Evolutionary conservation across 352 stramenopile genomes (phyloP).

Genomic region (Globisporangium takayamanum): DNA sequence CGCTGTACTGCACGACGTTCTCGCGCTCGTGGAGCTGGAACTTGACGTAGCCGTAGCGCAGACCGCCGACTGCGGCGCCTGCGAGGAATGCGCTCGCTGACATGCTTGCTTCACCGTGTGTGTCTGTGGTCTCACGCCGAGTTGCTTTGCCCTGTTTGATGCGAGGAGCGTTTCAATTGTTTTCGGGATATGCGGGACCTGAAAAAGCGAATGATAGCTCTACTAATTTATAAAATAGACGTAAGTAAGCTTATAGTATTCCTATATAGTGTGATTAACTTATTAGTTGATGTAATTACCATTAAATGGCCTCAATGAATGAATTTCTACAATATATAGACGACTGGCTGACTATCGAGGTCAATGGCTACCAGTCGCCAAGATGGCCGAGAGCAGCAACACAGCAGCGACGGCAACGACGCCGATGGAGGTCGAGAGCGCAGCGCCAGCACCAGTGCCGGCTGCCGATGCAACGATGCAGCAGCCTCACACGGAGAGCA

Average conservation of each 20-base stretch:
- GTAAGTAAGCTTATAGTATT: not conserved
- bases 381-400: constrained; percentile 11
- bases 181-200: not conserved
- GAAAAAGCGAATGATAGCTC: not conserved
- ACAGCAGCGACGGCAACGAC: not conserved
- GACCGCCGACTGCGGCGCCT: constrained; percentile 47
- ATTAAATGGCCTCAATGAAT: too few species aligned
- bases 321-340: too few species aligned
- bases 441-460: constrained; percentile 22
- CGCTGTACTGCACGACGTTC: constrained; percentile 61
- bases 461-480: constrained; percentile 1
- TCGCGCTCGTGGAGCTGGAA: constrained; percentile 67
- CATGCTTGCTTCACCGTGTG: constrained; percentile 21
- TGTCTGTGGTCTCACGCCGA: not conserved
- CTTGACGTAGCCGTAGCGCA: constrained; percentile 63
- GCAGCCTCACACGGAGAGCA: not conserved
- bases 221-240: not conserved
- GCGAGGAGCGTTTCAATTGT: not conserved
- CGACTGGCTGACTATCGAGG: constrained; percentile 2
- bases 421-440: constrained; percentile 31
- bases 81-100: constrained; percentile 66
- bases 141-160: not conserved
- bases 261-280: not conserved
- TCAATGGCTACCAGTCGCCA: constrained; percentile 13
- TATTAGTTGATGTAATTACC: not conserved